These are phyloP conservation scores for Morella rubra DNA, from an alignment of 306 rosid genomes.

Conservation along the genomic window DNA sequence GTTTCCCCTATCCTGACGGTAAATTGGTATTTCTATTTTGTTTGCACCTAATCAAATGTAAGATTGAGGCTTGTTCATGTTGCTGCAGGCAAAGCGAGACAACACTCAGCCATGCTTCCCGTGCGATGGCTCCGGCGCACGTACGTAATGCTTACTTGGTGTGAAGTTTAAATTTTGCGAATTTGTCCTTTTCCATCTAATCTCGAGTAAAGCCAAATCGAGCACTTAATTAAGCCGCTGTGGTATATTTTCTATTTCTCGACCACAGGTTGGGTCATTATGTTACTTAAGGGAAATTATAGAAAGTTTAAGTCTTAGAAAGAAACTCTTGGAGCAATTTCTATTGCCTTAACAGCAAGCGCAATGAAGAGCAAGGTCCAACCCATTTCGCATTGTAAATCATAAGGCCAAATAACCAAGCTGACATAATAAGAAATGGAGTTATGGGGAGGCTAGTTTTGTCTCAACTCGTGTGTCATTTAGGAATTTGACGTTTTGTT, in stretches of 20 bases:
- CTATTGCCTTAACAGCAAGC: too few species aligned
- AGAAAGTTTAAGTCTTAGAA: too few species aligned
- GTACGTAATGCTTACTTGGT: slow-evolving; percentile 41
- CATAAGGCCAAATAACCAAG: too few species aligned
- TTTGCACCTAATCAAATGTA: background rate
- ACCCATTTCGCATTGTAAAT: too few species aligned
- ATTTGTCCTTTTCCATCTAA: background rate
- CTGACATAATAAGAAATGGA: too few species aligned
- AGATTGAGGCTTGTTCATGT: slow-evolving; percentile 4
- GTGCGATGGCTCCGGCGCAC: slow-evolving; percentile 91
- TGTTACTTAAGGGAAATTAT: background rate
- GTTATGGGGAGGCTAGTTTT: too few species aligned
- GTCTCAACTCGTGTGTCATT: too few species aligned
- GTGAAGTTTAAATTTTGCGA: background rate
- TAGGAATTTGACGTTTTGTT: too few species aligned
- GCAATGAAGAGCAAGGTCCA: too few species aligned
- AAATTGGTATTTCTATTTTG: background rate
- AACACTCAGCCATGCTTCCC: slow-evolving; percentile 97
- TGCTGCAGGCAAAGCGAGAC: slow-evolving; percentile 78
- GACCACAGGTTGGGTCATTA: too few species aligned
- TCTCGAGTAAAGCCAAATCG: background rate
- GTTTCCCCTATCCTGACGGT: background rate
- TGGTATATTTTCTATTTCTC: too few species aligned
- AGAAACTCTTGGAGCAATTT: too few species aligned
- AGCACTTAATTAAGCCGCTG: background rate